A percentile compares a stretch with the other conserved stretches of the same genome.
Conservation (phyloP, 805 yeast species). For the Yarrowia deformans region DNA sequence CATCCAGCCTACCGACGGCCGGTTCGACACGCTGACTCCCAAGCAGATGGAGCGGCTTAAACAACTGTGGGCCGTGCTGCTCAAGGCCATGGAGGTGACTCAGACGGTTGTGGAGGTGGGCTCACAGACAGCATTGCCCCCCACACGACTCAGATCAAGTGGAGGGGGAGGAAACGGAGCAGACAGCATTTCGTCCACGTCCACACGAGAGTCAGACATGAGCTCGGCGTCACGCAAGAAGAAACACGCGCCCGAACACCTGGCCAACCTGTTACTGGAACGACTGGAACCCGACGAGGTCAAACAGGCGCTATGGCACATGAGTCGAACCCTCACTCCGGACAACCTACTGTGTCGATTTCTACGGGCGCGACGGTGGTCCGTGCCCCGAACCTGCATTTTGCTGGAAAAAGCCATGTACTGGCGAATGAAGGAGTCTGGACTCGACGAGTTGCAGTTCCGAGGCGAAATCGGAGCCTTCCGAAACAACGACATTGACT, state of each 20-base stretch:
- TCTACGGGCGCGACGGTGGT: constrained; percentile 94
- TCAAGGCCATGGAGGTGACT: constrained; percentile 26
- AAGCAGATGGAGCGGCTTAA: constrained; percentile 32
- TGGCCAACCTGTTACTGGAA: neutral
- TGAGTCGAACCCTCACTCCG: constrained; percentile 54
- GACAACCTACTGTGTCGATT: constrained; percentile 86
- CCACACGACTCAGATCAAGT: neutral
- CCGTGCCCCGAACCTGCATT: constrained; percentile 72
- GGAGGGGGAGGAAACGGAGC: constrained; percentile 7
- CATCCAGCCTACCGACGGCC: constrained; percentile 22
- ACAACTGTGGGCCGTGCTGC: constrained; percentile 38
- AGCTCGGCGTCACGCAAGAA: constrained; percentile 12
- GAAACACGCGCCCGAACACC: constrained; percentile 20
- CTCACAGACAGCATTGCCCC: neutral
- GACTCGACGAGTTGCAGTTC: constrained; percentile 77
- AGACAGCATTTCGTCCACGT: constrained; percentile 18
- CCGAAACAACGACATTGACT: constrained; percentile 70
- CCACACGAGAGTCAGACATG: constrained; percentile 23
- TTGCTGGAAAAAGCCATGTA: constrained; percentile 89
- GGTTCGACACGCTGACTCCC: constrained; percentile 31
- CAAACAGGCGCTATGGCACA: constrained; percentile 46
- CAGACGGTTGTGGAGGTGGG: neutral
- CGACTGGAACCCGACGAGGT: constrained; percentile 33
- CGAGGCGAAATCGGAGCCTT: constrained; percentile 63
- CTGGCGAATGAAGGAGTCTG: constrained; percentile 83